Evolutionary conservation across 2,329 filamentous ascomycete genomes (phyloP).

Genomic region (Pleomassaria siparia): DNA sequence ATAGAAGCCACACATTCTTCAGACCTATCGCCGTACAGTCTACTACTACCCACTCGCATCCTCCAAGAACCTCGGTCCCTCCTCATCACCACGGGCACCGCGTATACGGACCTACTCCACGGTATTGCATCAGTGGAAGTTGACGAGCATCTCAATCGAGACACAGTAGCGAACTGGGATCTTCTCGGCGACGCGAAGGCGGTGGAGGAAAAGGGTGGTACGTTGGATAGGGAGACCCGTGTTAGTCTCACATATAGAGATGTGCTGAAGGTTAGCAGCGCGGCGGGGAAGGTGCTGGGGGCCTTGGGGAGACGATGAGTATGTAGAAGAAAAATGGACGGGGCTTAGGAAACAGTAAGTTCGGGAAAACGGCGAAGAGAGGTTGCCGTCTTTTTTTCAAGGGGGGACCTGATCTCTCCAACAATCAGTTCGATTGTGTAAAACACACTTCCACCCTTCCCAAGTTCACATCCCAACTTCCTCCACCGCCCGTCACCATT

Average conservation of each 20-base stretch:
- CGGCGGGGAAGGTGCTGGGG: slow-evolving; percentile 35
- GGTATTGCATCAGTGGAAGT: slow-evolving; percentile 67
- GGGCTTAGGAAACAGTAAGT: no score
- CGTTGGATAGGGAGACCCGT: slow-evolving; percentile 60
- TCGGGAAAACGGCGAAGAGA: no score
- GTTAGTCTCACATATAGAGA: slow-evolving; percentile 83
- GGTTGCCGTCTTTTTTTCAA: no score
- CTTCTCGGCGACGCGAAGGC: slow-evolving; percentile 57
- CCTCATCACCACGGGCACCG: slow-evolving; percentile 67
- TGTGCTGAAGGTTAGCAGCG: slow-evolving; percentile 59
- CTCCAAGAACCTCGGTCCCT: slow-evolving; percentile 83
- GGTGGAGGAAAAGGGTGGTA: slow-evolving; percentile 50
- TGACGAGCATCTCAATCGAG: slow-evolving; percentile 65
- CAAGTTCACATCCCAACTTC: no score
- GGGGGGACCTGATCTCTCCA: no score
- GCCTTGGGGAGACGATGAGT: slow-evolving; percentile 14
- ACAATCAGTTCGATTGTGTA: no score
- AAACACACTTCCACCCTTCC: no score
- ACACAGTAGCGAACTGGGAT: slow-evolving; percentile 69
- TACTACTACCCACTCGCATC: slow-evolving; percentile 53
- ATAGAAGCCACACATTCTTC: not conserved
- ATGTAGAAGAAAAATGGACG: no score
- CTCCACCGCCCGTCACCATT: no score
- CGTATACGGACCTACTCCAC: slow-evolving; percentile 73
- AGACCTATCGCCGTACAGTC: not conserved